phyloP scores from a whole-genome alignment of 2,329 filamentous ascomycete species.

The Cadophora luteo-olivacea region DNA sequence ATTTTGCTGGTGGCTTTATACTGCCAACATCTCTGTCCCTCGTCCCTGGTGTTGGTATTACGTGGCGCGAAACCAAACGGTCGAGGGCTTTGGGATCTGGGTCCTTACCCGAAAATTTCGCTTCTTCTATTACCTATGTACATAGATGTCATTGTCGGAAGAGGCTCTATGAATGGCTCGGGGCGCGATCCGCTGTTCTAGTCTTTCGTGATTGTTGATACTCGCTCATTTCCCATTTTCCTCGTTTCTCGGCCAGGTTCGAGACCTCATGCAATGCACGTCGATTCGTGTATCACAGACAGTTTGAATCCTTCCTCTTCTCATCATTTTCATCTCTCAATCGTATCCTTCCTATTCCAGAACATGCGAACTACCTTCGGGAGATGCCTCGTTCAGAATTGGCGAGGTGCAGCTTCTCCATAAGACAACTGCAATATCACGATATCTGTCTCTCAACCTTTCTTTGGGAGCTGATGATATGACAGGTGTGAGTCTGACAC shows the following conservation, averaged over 20 bases:
- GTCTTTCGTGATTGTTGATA: background rate
- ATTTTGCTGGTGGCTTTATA: background rate
- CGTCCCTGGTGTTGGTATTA: background rate
- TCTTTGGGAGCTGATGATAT: background rate
- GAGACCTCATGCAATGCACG: background rate
- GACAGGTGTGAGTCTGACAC: background rate
- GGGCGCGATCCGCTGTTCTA: background rate
- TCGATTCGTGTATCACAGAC: background rate
- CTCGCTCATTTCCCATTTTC: background rate
- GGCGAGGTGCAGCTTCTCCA: constrained; percentile 7
- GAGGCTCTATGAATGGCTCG: background rate
- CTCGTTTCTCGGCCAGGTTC: background rate
- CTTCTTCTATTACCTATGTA: too few relatives aligned
- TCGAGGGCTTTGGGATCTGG: background rate
- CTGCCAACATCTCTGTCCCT: background rate
- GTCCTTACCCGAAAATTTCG: background rate
- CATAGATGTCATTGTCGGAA: background rate
- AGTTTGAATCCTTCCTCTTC: background rate
- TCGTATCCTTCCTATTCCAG: background rate
- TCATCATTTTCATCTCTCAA: background rate
- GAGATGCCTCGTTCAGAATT: constrained; percentile 7
- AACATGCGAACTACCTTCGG: constrained; percentile 2
- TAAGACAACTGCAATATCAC: constrained; percentile 12
- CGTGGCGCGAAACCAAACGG: constrained; percentile 1
- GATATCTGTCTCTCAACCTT: background rate